phyloP scores from a whole-genome alignment of 108 stramenopile species.

The Fistulifera pelliculosa region DNA sequence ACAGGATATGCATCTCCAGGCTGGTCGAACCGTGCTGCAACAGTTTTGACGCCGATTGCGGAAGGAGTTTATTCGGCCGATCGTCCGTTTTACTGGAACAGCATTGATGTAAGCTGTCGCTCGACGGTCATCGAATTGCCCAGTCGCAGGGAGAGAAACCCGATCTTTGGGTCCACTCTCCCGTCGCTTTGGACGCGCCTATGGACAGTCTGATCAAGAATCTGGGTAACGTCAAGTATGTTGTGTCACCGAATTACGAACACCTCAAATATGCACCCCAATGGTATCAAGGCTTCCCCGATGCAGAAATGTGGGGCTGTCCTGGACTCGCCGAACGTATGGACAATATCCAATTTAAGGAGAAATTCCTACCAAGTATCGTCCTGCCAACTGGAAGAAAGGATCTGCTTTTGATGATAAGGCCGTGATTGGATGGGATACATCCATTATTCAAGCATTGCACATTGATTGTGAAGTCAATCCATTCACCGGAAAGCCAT shows the following conservation, averaged over 20 bases:
- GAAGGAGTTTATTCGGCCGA: conserved; percentile 60
- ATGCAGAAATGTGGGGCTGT: conserved; percentile 77
- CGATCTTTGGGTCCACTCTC: conserved; percentile 69
- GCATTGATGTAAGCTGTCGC: conserved; percentile 78
- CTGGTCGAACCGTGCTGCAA: conserved; percentile 45
- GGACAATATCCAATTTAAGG: conserved; percentile 51
- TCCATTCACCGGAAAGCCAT: conserved; percentile 72
- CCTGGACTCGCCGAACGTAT: conserved; percentile 56
- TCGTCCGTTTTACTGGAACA: conserved; percentile 78
- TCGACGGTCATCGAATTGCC: conserved; percentile 61
- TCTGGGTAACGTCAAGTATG: conserved; percentile 59
- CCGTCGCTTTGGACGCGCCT: conserved; percentile 44
- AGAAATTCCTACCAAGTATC: conserved; percentile 45
- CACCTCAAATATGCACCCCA: conserved; percentile 68
- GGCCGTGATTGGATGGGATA: conserved; percentile 39
- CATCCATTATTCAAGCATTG: conserved; percentile 44
- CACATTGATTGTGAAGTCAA: conserved; percentile 67
- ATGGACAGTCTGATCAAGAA: conserved; percentile 36
- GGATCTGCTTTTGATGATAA: conserved; percentile 8
- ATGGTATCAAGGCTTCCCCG: conserved; percentile 53
- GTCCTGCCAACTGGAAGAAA: conserved; percentile 19
- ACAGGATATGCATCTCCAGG: conserved; percentile 30
- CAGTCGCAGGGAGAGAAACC: conserved; percentile 12
- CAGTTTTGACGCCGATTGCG: conserved; percentile 55
- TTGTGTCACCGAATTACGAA: conserved; percentile 80